phyloP scores from a whole-genome alignment of 1,284 basidiomycete genomes.

The Cryptococcus sp. region DNA sequence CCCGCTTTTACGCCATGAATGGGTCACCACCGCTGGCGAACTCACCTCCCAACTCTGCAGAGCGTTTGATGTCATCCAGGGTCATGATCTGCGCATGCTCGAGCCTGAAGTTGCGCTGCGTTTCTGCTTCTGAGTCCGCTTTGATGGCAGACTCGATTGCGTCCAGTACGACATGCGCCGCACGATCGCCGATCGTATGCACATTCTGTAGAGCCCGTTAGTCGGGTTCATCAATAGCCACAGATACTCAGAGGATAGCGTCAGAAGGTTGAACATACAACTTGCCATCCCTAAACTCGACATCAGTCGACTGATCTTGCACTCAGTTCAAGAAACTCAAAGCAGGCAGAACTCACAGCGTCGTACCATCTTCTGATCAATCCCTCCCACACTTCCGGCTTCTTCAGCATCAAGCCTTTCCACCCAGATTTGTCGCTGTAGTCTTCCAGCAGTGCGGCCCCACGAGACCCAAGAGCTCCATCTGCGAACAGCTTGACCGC shows the following conservation, averaged over 20 bases:
- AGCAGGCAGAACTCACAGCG: constrained; percentile 59
- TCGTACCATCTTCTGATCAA: constrained; percentile 67
- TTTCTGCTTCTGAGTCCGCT: constrained; percentile 28
- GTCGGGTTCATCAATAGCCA: constrained; percentile 6
- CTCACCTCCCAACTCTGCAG: constrained; percentile 70
- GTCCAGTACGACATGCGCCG: constrained; percentile 77
- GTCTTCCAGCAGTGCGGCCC: constrained; percentile 80
- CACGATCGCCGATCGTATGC: constrained; percentile 89
- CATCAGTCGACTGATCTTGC: neutral
- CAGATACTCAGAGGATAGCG: neutral
- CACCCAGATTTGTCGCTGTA: constrained; percentile 76
- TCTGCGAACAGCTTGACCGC: constrained; percentile 76
- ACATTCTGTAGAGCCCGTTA: constrained; percentile 61
- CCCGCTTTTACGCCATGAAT: neutral
- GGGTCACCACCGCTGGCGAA: constrained; percentile 1
- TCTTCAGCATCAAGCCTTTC: constrained; percentile 67
- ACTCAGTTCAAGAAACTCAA: neutral
- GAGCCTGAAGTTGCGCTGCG: constrained; percentile 66
- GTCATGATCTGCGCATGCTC: constrained; percentile 91
- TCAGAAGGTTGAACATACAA: constrained; percentile 39
- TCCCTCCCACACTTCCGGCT: constrained; percentile 59
- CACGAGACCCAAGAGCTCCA: constrained; percentile 88
- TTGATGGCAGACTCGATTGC: constrained; percentile 68
- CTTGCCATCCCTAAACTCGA: constrained; percentile 51
- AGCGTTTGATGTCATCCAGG: constrained; percentile 65